Evolutionary conservation across 768 basidiomycete genomes (phyloP), one percentile per base, ranked within the genome.

Genomic region (Phanerochaete carnosa): DNA sequence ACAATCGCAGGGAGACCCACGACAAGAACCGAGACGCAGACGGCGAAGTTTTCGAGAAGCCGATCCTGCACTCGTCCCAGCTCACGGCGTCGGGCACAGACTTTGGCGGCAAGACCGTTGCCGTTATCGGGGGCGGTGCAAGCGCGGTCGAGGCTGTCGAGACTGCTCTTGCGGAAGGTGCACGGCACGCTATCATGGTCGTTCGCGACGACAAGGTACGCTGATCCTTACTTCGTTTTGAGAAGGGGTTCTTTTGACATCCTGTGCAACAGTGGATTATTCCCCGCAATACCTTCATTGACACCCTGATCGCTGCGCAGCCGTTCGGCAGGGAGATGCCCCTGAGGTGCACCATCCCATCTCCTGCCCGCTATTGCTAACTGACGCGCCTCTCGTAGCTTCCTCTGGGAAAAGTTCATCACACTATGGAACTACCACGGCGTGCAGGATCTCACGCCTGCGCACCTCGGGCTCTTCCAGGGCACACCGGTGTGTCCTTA

Each of bases 251-350:
- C 11, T 47, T 15, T 13, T 35, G 33, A 12, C 11, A 30, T 4
- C 23, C 32, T 30, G 29, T 12, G 19, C 30, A 60, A 50, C 65
- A 80, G 74, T 83, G 81, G 80, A 79, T 82, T 61, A 81, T 83
- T 50, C 71, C 66, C 22, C 56, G 73, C 25, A 83, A 83, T 58
- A 75, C 80, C 6, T 45, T 82, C 50, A 63, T 85, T 50, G 82
- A 84, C 64, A 79, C 76, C 2, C 61, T 76, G 33, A 73, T 84
- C 45, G 74, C 81, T 2, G 73, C 76, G 29, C 82, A 83, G 65
- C 82, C 82, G 0, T 83, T 83, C 63, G 83, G 82, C 4, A 71
- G 78, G 7, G 73, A 84, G 65, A 83, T 82, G 77, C 79, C 80
- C 8, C 67, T 81, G 30, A 80, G 79, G 77, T 79, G 30, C 29